These are phyloP conservation scores for Ustilago hordei DNA, from an alignment of 1,284 basidiomycete genomes.

Conservation along the genomic window DNA sequence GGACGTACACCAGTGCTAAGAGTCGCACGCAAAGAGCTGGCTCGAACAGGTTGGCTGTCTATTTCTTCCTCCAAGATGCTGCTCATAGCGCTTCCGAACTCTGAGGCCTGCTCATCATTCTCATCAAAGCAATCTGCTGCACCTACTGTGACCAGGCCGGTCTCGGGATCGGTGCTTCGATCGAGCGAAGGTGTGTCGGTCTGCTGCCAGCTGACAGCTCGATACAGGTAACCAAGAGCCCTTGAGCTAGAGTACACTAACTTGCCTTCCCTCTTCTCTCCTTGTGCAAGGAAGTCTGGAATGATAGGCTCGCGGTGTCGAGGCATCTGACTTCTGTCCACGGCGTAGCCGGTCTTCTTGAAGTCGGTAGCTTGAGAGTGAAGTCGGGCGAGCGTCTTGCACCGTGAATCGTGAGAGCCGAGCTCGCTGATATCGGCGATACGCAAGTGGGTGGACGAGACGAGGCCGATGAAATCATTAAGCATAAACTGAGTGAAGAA, in stretches of 20 bases:
- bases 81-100: conserved; percentile 16
- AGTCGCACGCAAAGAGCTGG: conserved; percentile 13
- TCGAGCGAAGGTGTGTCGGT: conserved; percentile 41
- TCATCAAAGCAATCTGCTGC: conserved; percentile 7
- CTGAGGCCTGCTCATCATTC: background rate
- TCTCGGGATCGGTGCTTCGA: conserved; percentile 24
- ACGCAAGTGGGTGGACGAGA: conserved; percentile 74
- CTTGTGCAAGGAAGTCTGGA: conserved; percentile 37
- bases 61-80: conserved; percentile 1
- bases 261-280: conserved; percentile 23
- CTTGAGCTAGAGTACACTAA: conserved; percentile 30
- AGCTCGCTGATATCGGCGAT: conserved; percentile 77
- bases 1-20: conserved; percentile 2
- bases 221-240: conserved; percentile 31
- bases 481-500: conserved; percentile 77
- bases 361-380: conserved; percentile 76
- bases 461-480: conserved; percentile 76
- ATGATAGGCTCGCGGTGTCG: conserved; percentile 23
- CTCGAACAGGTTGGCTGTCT: background rate
- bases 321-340: conserved; percentile 16
- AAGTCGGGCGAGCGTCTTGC: conserved; percentile 76
- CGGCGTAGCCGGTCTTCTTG: conserved; percentile 48
- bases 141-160: conserved; percentile 17
- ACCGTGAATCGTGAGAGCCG: conserved; percentile 75
- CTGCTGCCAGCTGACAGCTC: conserved; percentile 29